phyloP scores from a whole-genome alignment of 768 basidiomycete species.

The Chalciporus chontae region DNA sequence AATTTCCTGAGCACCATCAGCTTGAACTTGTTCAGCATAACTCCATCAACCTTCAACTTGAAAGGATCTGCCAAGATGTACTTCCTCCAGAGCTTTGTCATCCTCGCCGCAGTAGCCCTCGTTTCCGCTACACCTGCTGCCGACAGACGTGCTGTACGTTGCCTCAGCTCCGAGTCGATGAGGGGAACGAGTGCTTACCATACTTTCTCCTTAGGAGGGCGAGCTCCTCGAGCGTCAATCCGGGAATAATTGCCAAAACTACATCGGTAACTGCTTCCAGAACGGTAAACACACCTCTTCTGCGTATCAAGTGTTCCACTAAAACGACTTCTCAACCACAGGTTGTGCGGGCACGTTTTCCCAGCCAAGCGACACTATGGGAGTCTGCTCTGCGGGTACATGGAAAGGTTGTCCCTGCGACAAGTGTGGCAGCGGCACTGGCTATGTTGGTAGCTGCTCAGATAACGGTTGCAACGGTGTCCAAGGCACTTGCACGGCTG shows the following conservation, averaged over 20 bases:
- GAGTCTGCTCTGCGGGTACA: background rate
- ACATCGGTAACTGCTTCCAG: background rate
- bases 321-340: background rate
- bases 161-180: background rate
- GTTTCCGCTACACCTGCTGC: background rate
- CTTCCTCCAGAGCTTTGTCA: background rate
- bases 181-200: background rate
- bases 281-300: background rate
- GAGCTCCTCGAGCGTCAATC: background rate
- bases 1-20: too few relatives aligned
- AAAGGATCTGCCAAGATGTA: background rate
- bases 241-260: background rate
- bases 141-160: background rate
- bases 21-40: background rate
- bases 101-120: background rate
- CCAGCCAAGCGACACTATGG: background rate
- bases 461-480: background rate
- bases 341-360: background rate
- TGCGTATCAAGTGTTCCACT: background rate
- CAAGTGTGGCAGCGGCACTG: background rate
- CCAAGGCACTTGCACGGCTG: background rate
- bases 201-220: background rate
- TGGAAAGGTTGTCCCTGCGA: background rate
- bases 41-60: background rate
- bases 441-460: background rate